Conservation (phyloP, 169 alveolate species). For the Eimeria sp. region DNA sequence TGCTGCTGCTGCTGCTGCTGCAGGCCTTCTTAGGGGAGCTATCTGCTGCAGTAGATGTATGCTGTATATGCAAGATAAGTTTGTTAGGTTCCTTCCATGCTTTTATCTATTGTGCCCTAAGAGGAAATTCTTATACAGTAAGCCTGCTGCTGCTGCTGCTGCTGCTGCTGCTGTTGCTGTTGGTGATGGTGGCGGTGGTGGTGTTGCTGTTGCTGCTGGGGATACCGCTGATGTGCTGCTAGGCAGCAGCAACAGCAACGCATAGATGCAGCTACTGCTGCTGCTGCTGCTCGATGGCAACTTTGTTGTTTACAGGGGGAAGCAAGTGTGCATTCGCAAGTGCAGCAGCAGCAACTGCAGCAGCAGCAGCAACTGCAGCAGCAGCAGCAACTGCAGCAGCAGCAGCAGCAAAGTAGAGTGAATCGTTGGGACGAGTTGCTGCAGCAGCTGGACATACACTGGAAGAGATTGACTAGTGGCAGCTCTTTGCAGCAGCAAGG, state of each 20-base stretch:
- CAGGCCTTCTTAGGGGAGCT: conserved; percentile 60
- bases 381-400: conserved; percentile 56
- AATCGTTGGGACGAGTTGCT: conserved; percentile 58
- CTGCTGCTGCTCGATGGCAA: not conserved
- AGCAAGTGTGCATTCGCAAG: not conserved
- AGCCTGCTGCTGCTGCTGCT: conserved; percentile 21
- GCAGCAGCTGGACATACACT: conserved; percentile 56
- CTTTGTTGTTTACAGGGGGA: not conserved
- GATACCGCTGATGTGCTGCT: not conserved
- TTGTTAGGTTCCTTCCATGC: conserved; percentile 1
- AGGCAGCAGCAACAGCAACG: not conserved
- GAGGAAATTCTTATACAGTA: not conserved
- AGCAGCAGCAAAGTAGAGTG: conserved; percentile 13
- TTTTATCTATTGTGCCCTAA: conserved; percentile 24
- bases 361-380: conserved; percentile 41
- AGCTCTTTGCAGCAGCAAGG: not conserved
- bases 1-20: conserved; percentile 54
- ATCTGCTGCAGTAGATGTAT: conserved; percentile 54
- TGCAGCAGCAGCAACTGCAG: not conserved
- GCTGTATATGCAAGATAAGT: not conserved
- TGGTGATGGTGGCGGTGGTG: not conserved
- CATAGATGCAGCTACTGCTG: not conserved
- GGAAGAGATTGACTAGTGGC: not conserved
- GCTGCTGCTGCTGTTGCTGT: conserved; percentile 8
- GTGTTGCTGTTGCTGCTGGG: not conserved